These are phyloP conservation scores for Pichia deserticola DNA, from an alignment of 805 yeast genomes.

Conservation along the genomic window DNA sequence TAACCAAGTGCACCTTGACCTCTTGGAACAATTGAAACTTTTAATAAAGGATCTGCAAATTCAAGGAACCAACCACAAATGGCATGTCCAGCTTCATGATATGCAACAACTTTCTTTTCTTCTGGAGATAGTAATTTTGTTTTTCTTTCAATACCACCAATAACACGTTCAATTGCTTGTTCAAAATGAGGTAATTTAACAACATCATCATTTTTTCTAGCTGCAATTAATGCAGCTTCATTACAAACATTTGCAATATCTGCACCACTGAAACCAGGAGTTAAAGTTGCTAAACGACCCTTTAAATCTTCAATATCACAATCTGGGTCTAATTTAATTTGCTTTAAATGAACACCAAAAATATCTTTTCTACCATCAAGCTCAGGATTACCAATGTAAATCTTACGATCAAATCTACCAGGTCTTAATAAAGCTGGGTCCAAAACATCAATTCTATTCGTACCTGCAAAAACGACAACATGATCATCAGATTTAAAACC, in stretches of 20 bases:
- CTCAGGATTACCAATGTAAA: constrained; percentile 80
- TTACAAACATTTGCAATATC: constrained; percentile 93
- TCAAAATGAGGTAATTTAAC: constrained; percentile 75
- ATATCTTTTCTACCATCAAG: constrained; percentile 84
- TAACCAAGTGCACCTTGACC: constrained; percentile 95
- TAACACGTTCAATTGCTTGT: constrained; percentile 87
- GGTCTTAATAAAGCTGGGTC: constrained; percentile 90
- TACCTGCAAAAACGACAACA: constrained; percentile 91
- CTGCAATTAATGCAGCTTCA: constrained; percentile 91
- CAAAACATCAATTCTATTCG: constrained; percentile 85
- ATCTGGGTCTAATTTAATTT: constrained; percentile 42
- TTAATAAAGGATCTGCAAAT: constrained; percentile 83
- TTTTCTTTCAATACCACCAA: constrained; percentile 89
- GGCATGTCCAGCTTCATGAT: constrained; percentile 97
- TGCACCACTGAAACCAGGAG: constrained; percentile 96
- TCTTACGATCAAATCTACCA: constrained; percentile 89
- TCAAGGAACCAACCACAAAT: constrained; percentile 89
- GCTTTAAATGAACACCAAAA: constrained; percentile 69
- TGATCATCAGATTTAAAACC: constrained; percentile 86
- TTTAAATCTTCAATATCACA: constrained; percentile 52
- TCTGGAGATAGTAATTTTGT: constrained; percentile 70
- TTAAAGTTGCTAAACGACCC: constrained; percentile 82
- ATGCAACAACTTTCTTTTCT: constrained; percentile 81
- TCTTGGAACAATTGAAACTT: constrained; percentile 91
- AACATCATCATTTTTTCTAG: constrained; percentile 57